Evolutionary conservation across 2,329 filamentous ascomycete species (phyloP).

Genomic region (Fusarium hostae): DNA sequence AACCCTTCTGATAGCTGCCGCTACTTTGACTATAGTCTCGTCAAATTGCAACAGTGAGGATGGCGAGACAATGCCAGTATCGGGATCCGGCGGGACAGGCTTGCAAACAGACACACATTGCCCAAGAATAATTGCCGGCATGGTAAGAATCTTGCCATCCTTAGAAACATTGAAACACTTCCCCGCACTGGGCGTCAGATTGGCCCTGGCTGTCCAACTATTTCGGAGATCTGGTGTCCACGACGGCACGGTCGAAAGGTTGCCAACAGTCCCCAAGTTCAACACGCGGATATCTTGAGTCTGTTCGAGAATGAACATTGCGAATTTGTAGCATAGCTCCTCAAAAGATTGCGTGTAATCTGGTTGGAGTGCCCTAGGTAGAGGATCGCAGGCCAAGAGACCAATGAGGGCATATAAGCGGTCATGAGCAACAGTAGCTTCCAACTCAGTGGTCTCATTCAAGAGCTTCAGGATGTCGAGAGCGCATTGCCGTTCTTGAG

Average conservation of each 20-base stretch:
- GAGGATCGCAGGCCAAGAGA: constrained; percentile 1
- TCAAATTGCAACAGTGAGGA: neutral
- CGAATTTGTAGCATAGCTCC: neutral
- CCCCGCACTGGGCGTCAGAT: neutral
- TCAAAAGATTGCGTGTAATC: constrained; percentile 1
- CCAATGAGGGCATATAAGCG: constrained; percentile 16
- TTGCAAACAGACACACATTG: constrained; percentile 2
- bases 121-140: neutral
- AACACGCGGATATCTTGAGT: neutral
- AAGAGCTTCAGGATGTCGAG: neutral
- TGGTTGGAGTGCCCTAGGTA: neutral
- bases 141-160: accelerated
- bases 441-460: constrained; percentile 11
- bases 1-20: neutral
- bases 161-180: neutral
- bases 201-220: constrained; percentile 5
- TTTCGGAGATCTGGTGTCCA: constrained; percentile 21
- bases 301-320: neutral
- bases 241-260: neutral
- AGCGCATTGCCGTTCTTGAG: neutral
- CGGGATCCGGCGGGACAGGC: accelerated
- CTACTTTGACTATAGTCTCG: neutral
- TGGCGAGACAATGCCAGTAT: accelerated
- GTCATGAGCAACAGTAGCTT: constrained; percentile 26
- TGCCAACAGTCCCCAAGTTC: neutral